Conservation (phyloP, 73 alveolate genomes). For the Tetrahymena malaccensis region DNA sequence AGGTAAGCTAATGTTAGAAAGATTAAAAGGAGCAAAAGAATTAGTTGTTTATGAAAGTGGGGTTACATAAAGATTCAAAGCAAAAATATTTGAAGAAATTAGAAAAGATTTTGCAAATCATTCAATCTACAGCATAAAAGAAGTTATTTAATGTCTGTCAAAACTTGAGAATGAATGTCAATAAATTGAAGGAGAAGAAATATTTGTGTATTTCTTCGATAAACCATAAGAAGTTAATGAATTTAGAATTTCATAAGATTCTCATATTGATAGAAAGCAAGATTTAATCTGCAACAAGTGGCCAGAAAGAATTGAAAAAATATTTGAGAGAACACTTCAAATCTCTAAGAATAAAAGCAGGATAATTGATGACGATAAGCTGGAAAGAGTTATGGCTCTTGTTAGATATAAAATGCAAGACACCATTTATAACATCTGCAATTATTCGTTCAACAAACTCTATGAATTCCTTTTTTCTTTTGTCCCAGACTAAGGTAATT, state of each 20-base stretch:
- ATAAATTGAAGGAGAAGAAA: neutral
- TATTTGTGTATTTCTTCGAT: neutral
- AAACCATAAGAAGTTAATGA: neutral
- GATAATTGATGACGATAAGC: neutral
- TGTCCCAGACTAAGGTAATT: neutral
- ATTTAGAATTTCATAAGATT: neutral
- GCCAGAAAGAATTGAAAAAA: neutral
- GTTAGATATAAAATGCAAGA: neutral
- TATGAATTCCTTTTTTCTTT: neutral
- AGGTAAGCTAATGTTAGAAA: neutral
- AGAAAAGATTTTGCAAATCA: neutral
- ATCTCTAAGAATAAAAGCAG: neutral
- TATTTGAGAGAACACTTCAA: neutral
- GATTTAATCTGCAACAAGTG: neutral
- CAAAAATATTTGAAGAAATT: neutral
- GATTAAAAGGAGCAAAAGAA: neutral
- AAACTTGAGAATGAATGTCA: neutral
- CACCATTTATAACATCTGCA: neutral
- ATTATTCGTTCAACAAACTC: neutral
- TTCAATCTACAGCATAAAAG: neutral
- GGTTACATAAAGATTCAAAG: neutral
- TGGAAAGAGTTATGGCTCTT: neutral
- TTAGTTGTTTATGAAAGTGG: neutral
- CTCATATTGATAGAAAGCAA: neutral
- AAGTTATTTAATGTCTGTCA: neutral